These are phyloP conservation scores for Wickerhamomyces pijperi DNA, from an alignment of 805 yeast genomes.

Conservation along the genomic window DNA sequence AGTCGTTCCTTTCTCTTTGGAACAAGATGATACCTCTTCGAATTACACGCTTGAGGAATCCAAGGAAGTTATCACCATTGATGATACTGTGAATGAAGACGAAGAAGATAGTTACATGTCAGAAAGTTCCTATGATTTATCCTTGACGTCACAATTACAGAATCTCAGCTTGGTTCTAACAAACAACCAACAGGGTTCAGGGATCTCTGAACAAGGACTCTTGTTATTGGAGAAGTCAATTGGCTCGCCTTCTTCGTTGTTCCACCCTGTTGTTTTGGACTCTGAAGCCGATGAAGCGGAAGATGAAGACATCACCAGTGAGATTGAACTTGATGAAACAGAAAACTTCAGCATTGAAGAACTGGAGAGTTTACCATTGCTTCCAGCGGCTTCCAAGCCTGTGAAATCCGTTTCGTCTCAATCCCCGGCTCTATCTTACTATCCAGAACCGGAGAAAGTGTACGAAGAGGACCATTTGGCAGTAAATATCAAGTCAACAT, in stretches of 20 bases:
- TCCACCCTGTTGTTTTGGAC: not conserved
- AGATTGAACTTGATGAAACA: no score
- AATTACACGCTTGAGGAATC: not conserved
- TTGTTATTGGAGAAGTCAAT: not conserved
- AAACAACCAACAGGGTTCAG: not conserved
- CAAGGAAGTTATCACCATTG: no score
- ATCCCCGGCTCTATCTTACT: not conserved
- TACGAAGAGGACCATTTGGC: conserved; percentile 12
- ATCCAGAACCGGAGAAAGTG: conserved; percentile 5
- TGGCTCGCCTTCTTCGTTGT: not conserved
- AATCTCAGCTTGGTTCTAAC: not conserved
- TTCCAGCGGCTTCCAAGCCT: no score
- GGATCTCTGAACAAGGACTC: not conserved
- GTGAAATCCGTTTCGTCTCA: no score
- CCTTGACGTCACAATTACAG: not conserved
- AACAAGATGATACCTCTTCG: no score
- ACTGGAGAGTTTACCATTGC: no score
- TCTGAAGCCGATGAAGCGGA: not conserved
- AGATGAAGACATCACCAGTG: no score
- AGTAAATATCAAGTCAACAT: conserved; percentile 8
- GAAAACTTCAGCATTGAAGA: no score
- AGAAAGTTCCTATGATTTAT: not conserved
- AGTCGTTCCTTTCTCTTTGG: no score
- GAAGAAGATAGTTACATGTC: not conserved
- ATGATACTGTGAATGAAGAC: not conserved